A percentile compares a stretch with the other conserved stretches of the same genome.
Conservation (phyloP, 352 stramenopile species). For the Thalassiosira ordinaria region DNA sequence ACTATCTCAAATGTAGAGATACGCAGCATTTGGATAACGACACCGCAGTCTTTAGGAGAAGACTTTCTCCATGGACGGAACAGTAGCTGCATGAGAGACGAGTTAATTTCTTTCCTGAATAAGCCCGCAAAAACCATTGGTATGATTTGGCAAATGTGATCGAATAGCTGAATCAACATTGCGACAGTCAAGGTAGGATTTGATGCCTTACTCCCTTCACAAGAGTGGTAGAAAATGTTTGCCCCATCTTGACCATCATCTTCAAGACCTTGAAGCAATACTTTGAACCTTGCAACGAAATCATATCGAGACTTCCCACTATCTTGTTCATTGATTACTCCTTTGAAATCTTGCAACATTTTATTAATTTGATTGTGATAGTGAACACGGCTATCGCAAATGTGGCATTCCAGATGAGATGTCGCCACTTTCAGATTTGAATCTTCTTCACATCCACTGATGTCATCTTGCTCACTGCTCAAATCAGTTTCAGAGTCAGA, state of each 20-base stretch:
- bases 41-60: neutral
- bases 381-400: slow-evolving; percentile 11
- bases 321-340: neutral
- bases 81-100: too few relatives aligned
- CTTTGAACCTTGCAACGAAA: slow-evolving; percentile 2
- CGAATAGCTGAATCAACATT: slow-evolving; percentile 10
- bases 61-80: slow-evolving; percentile 2
- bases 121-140: neutral
- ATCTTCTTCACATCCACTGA: neutral
- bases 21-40: slow-evolving; percentile 6
- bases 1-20: slow-evolving; percentile 13
- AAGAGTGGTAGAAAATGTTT: slow-evolving; percentile 16
- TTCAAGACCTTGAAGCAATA: slow-evolving; percentile 1
- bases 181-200: slow-evolving; percentile 11
- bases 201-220: neutral
- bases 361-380: slow-evolving; percentile 12
- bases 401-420: neutral
- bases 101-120: too few relatives aligned
- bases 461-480: neutral
- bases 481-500: neutral
- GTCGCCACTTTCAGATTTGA: neutral
- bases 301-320: neutral
- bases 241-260: neutral
- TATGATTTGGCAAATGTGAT: slow-evolving; percentile 9
- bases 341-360: neutral